A percentile compares a stretch with the other conserved stretches of the same genome.
phyloP scores from a whole-genome alignment of 192 early-diverging fungal species.

The Podila verticillata region DNA sequence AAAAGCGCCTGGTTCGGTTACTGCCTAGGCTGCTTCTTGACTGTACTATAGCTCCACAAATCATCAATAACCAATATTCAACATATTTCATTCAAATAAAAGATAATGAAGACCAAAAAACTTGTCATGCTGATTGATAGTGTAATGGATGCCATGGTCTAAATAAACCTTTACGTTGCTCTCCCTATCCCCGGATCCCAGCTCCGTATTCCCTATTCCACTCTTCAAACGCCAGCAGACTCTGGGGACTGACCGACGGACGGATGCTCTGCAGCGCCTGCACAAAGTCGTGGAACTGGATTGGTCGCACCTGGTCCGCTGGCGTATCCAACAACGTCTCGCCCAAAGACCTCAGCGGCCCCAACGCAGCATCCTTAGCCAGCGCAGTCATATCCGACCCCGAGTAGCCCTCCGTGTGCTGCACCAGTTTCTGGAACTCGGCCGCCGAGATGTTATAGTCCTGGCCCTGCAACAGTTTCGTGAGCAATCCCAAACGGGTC shows the following conservation, averaged over 20 bases:
- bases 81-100: slow-evolving; percentile 42
- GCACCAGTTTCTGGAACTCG: slow-evolving; percentile 68
- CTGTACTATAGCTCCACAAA: slow-evolving; percentile 37
- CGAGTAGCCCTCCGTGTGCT: slow-evolving; percentile 77
- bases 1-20: slow-evolving; percentile 40
- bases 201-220: slow-evolving; percentile 81
- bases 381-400: slow-evolving; percentile 87
- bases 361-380: slow-evolving; percentile 73
- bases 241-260: slow-evolving; percentile 80
- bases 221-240: slow-evolving; percentile 72
- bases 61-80: slow-evolving; percentile 54
- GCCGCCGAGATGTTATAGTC: slow-evolving; percentile 59
- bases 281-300: slow-evolving; percentile 76
- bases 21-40: slow-evolving; percentile 32
- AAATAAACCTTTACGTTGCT: neutral
- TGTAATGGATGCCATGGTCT: neutral
- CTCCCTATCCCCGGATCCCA: slow-evolving; percentile 30
- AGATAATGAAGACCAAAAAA: slow-evolving; percentile 44
- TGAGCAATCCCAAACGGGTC: slow-evolving; percentile 69
- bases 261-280: slow-evolving; percentile 75
- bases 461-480: slow-evolving; percentile 65
- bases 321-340: slow-evolving; percentile 62
- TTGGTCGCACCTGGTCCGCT: slow-evolving; percentile 70
- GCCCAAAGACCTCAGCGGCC: slow-evolving; percentile 75
- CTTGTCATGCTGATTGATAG: too few relatives aligned